phyloP scores from a whole-genome alignment of 2,329 filamentous ascomycete genomes.

The Gaeumannomyces sp. region DNA sequence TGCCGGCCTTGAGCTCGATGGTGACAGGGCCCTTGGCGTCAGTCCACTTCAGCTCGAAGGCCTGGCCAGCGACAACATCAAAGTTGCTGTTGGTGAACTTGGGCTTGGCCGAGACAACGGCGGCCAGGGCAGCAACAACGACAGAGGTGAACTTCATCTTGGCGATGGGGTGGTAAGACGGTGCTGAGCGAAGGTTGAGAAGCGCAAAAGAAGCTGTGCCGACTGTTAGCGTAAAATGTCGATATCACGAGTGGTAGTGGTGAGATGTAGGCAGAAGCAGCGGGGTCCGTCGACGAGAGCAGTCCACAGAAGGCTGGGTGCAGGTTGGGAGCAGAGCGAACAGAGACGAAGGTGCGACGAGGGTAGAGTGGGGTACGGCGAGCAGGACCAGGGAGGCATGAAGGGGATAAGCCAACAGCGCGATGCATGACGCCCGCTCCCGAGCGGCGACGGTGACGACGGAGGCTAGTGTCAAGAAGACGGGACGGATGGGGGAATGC shows the following conservation, averaged over 20 bases:
- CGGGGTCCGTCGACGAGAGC: background rate
- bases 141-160: conserved; percentile 36
- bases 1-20: conserved; percentile 34
- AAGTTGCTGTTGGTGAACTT: conserved; percentile 26
- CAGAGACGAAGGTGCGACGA: background rate
- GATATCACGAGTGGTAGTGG: background rate
- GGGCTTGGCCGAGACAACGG: conserved; percentile 23
- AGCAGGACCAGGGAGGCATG: background rate
- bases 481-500: background rate
- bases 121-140: conserved; percentile 29
- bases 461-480: background rate
- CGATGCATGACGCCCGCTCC: background rate
- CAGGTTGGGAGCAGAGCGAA: background rate
- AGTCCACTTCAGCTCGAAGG: conserved; percentile 39
- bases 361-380: background rate
- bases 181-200: conserved; percentile 11
- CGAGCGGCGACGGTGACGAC: background rate
- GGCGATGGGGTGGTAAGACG: conserved; percentile 17
- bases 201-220: conserved; percentile 6
- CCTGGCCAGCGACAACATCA: conserved; percentile 28
- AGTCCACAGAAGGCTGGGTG: background rate
- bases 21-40: conserved; percentile 34
- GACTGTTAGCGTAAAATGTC: conserved; percentile 11
- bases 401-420: background rate
- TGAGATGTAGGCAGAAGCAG: background rate